These are phyloP conservation scores for Eragrostis curvula DNA, from an alignment of 176 grass and related monocot species.

Conservation along the genomic window DNA sequence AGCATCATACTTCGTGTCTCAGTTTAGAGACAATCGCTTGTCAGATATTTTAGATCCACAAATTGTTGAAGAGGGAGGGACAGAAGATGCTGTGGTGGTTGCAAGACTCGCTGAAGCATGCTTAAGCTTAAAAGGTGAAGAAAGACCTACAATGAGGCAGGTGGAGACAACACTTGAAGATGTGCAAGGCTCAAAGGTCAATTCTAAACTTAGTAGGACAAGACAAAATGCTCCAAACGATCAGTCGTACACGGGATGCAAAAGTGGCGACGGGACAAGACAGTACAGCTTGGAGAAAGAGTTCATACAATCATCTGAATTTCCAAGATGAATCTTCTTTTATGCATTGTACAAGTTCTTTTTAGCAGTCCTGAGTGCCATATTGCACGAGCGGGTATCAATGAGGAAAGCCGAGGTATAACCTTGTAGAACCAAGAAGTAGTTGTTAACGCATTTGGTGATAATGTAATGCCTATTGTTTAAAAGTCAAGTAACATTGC, in stretches of 20 bases:
- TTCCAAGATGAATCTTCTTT: conserved; percentile 27
- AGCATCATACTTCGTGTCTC: conserved; percentile 28
- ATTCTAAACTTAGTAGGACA: not conserved
- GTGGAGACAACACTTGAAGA: conserved; percentile 41
- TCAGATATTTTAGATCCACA: conserved; percentile 38
- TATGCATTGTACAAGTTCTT: not conserved
- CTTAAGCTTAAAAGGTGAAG: conserved; percentile 46
- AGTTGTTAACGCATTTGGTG: not conserved
- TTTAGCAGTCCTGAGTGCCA: not conserved
- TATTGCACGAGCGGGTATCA: not conserved
- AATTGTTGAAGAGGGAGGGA: conserved; percentile 34
- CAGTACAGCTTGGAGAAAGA: conserved; percentile 50
- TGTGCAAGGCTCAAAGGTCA: conserved; percentile 14
- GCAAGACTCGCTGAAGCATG: conserved; percentile 4
- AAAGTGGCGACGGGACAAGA: conserved; percentile 35
- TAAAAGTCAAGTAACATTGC: not conserved
- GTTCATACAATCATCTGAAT: conserved; percentile 42
- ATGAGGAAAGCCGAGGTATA: too few relatives aligned
- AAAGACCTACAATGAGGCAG: conserved; percentile 48
- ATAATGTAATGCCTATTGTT: not conserved
- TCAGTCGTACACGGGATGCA: not conserved
- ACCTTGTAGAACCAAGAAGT: not conserved
- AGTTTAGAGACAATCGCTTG: conserved; percentile 27
- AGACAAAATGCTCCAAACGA: not conserved
- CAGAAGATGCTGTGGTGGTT: conserved; percentile 3